Evolutionary conservation across 805 yeast genomes (phyloP), one percentile per base, ranked within the genome.

Genomic region (Nakazawaea holstii): DNA sequence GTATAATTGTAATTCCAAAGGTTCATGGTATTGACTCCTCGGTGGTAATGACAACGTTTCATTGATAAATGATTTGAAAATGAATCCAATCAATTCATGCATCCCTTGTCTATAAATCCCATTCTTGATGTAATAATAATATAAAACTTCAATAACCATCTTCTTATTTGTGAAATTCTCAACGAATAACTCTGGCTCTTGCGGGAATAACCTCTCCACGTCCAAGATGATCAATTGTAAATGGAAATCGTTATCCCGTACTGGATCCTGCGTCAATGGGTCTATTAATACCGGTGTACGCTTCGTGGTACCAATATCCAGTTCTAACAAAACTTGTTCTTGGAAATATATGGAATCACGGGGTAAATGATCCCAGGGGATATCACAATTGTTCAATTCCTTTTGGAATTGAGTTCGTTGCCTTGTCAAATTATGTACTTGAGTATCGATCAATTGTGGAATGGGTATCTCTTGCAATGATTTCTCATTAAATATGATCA

Each of bases 191-290:
- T 50, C 46, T 1, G 67, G 66, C 17, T 52, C 49, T 41, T 66
- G 69, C 1, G 83, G 82, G 52, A 78, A 77, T 10, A 78, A 59
- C 46, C 83, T 58, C 39, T 76, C 76, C 3, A 77, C 73, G 50
- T 78, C 83, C 39, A 74, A 55, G n/a, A 76, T 67, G 29, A 78
- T 69, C 7, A 66, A 60, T 27, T 64, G 64, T 28, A 78, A 59
- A 8, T 71, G 60, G 30, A 74, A 77, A 3, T 14, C 10, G 8
- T 62, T 42, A 51, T 74, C 77, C 1, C 62, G 51, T n/a, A 52
- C 55, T 2, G 27, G 29, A 10, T 30, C 33, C 14, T 40, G 42
- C 10, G 44, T 30, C 15, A 42, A 40, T n/a, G 51, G 50, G 29
- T 48, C 47, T 15, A 26, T 28, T 28, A 29, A 29, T 8, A 31